Conservation (phyloP, 768 basidiomycete species). For the Mycena capillaripes region DNA sequence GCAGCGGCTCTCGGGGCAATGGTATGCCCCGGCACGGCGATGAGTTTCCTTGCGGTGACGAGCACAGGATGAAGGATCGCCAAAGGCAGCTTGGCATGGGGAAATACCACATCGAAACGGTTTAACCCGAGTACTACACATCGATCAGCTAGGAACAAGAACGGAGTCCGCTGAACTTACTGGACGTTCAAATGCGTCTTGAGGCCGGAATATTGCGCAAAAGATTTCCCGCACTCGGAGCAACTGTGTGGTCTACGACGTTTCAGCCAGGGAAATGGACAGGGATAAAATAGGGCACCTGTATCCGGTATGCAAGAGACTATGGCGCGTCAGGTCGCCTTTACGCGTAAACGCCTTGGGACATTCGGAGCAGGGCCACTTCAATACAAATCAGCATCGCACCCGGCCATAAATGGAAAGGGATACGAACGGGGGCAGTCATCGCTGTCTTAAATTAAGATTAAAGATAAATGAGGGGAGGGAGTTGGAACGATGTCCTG, state of each 20-base stretch:
- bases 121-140: constrained; percentile 61
- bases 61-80: constrained; percentile 78
- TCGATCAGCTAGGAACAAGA: constrained; percentile 9
- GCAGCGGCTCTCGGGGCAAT: constrained; percentile 62
- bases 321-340: constrained; percentile 74
- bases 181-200: constrained; percentile 77
- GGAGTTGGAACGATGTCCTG: constrained; percentile 58
- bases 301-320: constrained; percentile 60
- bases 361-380: constrained; percentile 62
- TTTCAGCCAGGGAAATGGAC: background rate
- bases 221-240: constrained; percentile 64
- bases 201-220: constrained; percentile 72
- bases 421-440: constrained; percentile 16
- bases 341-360: constrained; percentile 65
- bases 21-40: constrained; percentile 53
- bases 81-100: constrained; percentile 66
- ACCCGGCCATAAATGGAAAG: background rate
- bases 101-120: constrained; percentile 65
- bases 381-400: background rate
- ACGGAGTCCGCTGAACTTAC: constrained; percentile 55
- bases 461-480: constrained; percentile 33
- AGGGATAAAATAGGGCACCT: constrained; percentile 57
- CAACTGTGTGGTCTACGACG: constrained; percentile 65
- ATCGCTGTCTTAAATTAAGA: constrained; percentile 29
- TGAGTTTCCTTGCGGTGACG: constrained; percentile 78